Conservation (phyloP, 2,329 filamentous ascomycete genomes). For the Fusarium sp. region DNA sequence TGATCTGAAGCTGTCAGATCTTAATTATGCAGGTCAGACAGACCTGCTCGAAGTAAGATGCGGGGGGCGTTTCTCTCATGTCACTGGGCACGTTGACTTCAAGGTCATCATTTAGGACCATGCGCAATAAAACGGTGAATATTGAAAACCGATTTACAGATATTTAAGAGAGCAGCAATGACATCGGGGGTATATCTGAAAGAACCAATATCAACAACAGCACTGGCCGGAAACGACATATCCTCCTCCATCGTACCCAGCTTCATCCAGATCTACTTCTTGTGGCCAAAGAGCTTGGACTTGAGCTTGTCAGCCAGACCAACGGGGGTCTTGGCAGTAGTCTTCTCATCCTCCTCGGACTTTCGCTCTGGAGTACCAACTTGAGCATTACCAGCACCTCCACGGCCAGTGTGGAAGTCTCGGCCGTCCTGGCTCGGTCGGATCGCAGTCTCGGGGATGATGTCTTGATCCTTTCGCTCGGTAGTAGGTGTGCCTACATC, state of each 20-base stretch:
- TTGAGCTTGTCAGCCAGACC: constrained; percentile 70
- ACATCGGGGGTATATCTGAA: constrained; percentile 47
- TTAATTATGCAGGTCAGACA: constrained; percentile 20
- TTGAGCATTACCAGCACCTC: constrained; percentile 68
- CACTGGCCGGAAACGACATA: constrained; percentile 1
- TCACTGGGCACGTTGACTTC: constrained; percentile 1
- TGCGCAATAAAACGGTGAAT: constrained; percentile 20
- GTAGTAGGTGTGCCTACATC: constrained; percentile 57
- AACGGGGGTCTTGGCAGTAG: constrained; percentile 47
- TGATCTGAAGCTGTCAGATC: constrained; percentile 20
- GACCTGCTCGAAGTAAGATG: not conserved
- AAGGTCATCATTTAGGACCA: not conserved
- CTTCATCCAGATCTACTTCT: constrained; percentile 53
- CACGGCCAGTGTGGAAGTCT: constrained; percentile 70
- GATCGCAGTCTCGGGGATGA: constrained; percentile 65
- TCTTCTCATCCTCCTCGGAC: constrained; percentile 48
- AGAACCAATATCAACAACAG: constrained; percentile 32
- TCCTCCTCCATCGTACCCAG: constrained; percentile 5
- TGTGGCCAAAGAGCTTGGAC: constrained; percentile 64
- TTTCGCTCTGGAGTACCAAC: constrained; percentile 53
- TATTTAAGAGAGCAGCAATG: constrained; percentile 29
- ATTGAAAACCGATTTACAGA: constrained; percentile 13
- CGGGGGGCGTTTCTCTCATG: constrained; percentile 1
- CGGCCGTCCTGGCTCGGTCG: constrained; percentile 61
- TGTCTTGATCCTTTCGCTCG: constrained; percentile 62